A percentile compares a stretch with the other conserved stretches of the same genome.
Evolutionary conservation across 139 green algal genomes (phyloP).

Genomic region (Chlorella sp.): DNA sequence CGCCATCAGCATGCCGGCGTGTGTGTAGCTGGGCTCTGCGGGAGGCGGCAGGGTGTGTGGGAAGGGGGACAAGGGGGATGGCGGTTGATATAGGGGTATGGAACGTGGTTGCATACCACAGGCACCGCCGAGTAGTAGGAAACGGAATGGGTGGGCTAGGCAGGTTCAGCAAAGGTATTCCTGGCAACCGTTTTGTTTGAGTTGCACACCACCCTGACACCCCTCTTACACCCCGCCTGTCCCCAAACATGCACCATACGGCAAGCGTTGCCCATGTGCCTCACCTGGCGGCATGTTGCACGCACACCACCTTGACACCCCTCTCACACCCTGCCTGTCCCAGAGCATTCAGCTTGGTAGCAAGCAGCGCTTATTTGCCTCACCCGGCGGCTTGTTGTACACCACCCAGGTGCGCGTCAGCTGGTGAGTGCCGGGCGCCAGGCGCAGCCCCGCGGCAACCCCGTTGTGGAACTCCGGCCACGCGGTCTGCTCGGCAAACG

Average conservation of each 20-base stretch:
- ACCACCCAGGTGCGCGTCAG: constrained; percentile 85
- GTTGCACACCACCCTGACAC: too few relatives aligned
- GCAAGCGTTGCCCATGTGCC: neutral
- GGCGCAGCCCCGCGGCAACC: constrained; percentile 76
- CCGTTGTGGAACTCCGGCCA: constrained; percentile 99
- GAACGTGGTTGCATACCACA: neutral
- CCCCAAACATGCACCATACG: too few relatives aligned
- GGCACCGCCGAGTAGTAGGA: too few relatives aligned
- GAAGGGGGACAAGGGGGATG: too few relatives aligned
- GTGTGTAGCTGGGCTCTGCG: constrained; percentile 74
- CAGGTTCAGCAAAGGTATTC: neutral
- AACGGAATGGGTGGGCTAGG: too few relatives aligned
- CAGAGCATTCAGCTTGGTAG: too few relatives aligned
- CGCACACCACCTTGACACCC: too few relatives aligned
- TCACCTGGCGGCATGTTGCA: too few relatives aligned
- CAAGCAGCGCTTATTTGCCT: too few relatives aligned
- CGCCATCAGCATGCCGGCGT: constrained; percentile 91
- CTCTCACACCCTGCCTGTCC: neutral
- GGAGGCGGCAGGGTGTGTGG: neutral
- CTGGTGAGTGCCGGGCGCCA: constrained; percentile 56
- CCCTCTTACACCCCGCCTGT: neutral
- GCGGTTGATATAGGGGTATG: neutral
- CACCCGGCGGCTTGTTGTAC: constrained; percentile 75
- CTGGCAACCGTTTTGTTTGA: too few relatives aligned
- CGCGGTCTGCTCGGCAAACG: constrained; percentile 71